Percentiles rank a stretch among this genome's conserved stretches.
These are phyloP conservation scores for Paracoccidioides lutzii DNA, from an alignment of 2,329 filamentous ascomycete genomes.

Conservation along the genomic window DNA sequence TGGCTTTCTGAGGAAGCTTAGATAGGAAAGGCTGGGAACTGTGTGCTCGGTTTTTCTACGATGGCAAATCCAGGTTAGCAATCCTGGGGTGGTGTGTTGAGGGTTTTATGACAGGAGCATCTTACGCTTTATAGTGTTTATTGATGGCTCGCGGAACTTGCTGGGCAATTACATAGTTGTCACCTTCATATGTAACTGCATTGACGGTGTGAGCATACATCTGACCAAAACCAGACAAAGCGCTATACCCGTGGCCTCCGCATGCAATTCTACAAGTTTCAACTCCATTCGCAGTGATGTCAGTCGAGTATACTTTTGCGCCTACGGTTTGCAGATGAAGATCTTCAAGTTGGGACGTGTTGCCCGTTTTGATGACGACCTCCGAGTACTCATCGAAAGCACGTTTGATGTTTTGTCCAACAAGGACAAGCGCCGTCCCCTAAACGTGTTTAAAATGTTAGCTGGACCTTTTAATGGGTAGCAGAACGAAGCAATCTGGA, in stretches of 20 bases:
- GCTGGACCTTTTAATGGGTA: neutral
- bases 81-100: no score
- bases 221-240: slow-evolving; percentile 21
- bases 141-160: slow-evolving; percentile 21
- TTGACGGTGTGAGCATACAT: slow-evolving; percentile 19
- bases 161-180: slow-evolving; percentile 32
- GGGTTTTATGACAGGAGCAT: neutral
- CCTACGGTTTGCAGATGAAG: slow-evolving; percentile 15
- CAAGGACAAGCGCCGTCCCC: slow-evolving; percentile 12
- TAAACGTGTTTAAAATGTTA: neutral
- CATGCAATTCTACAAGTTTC: slow-evolving; percentile 17
- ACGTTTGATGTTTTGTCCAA: slow-evolving; percentile 14
- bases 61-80: neutral
- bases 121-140: slow-evolving; percentile 14
- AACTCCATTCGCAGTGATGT: slow-evolving; percentile 12
- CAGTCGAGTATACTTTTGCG: slow-evolving; percentile 15
- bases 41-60: slow-evolving; percentile 11
- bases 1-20: slow-evolving; percentile 9
- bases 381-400: slow-evolving; percentile 13
- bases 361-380: slow-evolving; percentile 11
- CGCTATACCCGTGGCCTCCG: slow-evolving; percentile 28
- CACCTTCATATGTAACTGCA: slow-evolving; percentile 26
- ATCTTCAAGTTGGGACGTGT: slow-evolving; percentile 14
- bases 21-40: slow-evolving; percentile 13
- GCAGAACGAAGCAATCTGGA: neutral